These are phyloP conservation scores for Suhomyces pyralidae DNA, from an alignment of 805 yeast genomes.

Conservation along the genomic window DNA sequence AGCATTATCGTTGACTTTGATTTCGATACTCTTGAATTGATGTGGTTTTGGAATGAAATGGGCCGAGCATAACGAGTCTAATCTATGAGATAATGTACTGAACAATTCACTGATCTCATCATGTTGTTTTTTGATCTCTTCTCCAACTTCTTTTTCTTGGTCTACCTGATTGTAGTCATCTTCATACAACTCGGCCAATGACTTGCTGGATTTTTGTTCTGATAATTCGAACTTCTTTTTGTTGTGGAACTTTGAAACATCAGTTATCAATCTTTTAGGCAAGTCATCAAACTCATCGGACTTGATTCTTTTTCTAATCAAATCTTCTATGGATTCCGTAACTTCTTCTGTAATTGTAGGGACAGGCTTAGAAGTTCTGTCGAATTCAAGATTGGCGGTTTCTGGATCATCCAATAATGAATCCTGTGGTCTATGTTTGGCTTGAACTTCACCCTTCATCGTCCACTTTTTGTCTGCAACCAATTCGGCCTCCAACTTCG, in stretches of 20 bases:
- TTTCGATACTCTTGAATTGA: conserved; percentile 65
- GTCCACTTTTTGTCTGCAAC: conserved; percentile 93
- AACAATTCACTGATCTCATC: conserved; percentile 71
- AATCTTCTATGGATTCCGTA: conserved; percentile 82
- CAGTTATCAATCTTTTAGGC: conserved; percentile 66
- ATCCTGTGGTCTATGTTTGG: conserved; percentile 78
- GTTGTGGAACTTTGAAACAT: conserved; percentile 54
- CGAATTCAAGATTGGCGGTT: conserved; percentile 69
- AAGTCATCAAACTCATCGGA: conserved; percentile 80
- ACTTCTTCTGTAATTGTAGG: conserved; percentile 90
- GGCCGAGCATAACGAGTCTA: conserved; percentile 91
- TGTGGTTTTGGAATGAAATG: conserved; percentile 91
- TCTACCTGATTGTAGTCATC: conserved; percentile 64
- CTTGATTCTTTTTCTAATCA: conserved; percentile 78
- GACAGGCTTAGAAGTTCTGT: conserved; percentile 90
- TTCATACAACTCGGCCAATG: conserved; percentile 89
- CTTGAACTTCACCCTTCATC: conserved; percentile 86
- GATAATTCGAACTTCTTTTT: conserved; percentile 60
- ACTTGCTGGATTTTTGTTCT: conserved; percentile 80
- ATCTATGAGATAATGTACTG: conserved; percentile 58
- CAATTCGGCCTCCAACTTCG: conserved; percentile 76
- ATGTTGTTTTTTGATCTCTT: conserved; percentile 69
- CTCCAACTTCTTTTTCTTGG: conserved; percentile 48
- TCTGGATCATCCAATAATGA: conserved; percentile 68
- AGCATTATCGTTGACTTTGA: conserved; percentile 62